Percentiles rank a stretch among this genome's conserved stretches.
Evolutionary conservation across 108 stramenopile species (phyloP).

Genomic region (Epithemia pelagica): DNA sequence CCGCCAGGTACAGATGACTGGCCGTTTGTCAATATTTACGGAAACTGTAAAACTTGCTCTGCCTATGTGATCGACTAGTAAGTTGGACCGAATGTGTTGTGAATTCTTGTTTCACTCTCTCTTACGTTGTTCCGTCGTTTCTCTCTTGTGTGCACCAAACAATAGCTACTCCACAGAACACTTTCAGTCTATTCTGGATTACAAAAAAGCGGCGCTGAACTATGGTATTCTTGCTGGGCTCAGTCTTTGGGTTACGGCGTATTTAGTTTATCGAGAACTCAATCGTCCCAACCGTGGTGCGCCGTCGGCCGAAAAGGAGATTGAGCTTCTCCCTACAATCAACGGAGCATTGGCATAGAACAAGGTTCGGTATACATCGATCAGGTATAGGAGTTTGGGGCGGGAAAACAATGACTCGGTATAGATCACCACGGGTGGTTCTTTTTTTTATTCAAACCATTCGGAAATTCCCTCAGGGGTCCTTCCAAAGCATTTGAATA

Average conservation of each 20-base stretch:
- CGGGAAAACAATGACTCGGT: too few relatives aligned
- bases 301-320: slow-evolving; percentile 35
- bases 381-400: too few relatives aligned
- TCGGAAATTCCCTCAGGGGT: too few relatives aligned
- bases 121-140: neutral
- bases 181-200: slow-evolving; percentile 26
- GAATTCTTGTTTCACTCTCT: neutral
- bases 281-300: slow-evolving; percentile 5
- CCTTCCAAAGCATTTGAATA: too few relatives aligned
- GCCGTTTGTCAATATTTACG: slow-evolving; percentile 40
- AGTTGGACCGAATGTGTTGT: neutral
- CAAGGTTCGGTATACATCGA: too few relatives aligned
- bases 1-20: slow-evolving; percentile 35
- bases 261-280: slow-evolving; percentile 19
- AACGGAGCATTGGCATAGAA: too few relatives aligned
- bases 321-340: slow-evolving; percentile 30
- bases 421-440: too few relatives aligned
- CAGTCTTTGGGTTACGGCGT: slow-evolving; percentile 17
- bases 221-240: slow-evolving; percentile 19
- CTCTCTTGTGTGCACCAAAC: too few relatives aligned
- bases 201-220: slow-evolving; percentile 20
- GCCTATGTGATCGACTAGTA: slow-evolving; percentile 38
- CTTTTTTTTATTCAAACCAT: too few relatives aligned
- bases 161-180: slow-evolving; percentile 33
- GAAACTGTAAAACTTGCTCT: slow-evolving; percentile 37